Percentiles rank a stretch among this genome's conserved stretches.
phyloP scores from a whole-genome alignment of 2,329 filamentous ascomycete species.

The Elsinoe arachidis region DNA sequence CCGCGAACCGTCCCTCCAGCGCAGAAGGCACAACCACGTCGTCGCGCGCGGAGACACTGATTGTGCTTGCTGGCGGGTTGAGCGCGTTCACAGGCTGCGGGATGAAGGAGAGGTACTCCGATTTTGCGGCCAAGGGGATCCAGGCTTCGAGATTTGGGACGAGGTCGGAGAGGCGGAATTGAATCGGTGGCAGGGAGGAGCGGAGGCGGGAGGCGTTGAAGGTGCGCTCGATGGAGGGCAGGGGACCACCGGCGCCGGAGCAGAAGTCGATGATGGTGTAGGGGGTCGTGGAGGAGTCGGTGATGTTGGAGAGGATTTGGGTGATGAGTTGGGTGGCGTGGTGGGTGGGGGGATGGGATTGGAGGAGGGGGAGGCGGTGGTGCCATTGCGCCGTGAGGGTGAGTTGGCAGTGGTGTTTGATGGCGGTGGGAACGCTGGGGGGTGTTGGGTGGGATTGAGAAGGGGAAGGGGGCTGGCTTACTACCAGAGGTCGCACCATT shows the following conservation, averaged over 20 bases:
- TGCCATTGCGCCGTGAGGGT: conserved; percentile 58
- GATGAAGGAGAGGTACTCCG: conserved; percentile 50
- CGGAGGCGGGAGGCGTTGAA: conserved; percentile 24
- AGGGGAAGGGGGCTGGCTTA: conserved; percentile 15
- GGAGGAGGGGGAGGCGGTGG: conserved; percentile 49
- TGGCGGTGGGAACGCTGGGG: conserved; percentile 55
- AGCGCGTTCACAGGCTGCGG: conserved; percentile 56
- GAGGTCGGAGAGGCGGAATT: conserved; percentile 34
- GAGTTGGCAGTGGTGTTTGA: conserved; percentile 57
- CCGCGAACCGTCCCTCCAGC: neutral
- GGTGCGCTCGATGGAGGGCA: conserved; percentile 29
- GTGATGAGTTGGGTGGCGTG: conserved; percentile 52
- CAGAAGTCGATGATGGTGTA: conserved; percentile 69
- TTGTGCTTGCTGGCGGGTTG: conserved; percentile 39
- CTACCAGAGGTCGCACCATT: conserved; percentile 24
- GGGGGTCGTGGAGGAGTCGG: conserved; percentile 40
- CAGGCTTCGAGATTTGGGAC: conserved; percentile 32
- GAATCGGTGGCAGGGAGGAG: conserved; percentile 21
- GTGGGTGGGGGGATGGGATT: conserved; percentile 50
- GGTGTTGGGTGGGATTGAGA: neutral
- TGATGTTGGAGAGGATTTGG: conserved; percentile 23
- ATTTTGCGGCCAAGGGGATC: conserved; percentile 24
- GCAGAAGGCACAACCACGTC: neutral
- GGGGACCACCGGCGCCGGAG: conserved; percentile 56
- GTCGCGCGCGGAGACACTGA: conserved; percentile 16